Base-by-base conservation (phyloP, 2,329 filamentous ascomycete species). In the Xylaria sp. region DNA sequence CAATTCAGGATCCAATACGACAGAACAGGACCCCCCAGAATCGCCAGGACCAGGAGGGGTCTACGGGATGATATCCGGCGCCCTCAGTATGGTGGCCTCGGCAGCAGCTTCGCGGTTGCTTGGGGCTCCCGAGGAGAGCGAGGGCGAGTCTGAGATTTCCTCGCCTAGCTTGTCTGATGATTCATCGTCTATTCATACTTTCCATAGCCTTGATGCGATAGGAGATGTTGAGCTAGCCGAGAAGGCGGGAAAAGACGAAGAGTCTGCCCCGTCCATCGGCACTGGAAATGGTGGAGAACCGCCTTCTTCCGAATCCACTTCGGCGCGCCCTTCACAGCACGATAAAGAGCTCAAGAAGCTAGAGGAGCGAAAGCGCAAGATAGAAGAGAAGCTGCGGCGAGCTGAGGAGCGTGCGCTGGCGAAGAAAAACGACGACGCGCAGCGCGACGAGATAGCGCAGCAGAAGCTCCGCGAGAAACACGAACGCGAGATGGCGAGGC, bases 291-390 rank as follows among this genome's bases (percentile, higher is more conserved):
- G 65, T 21, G 71, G 65, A 8, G 74, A 78, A 48, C 82, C 81
- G 0, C 70, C 67, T 19, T 72, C 76, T 32, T 85, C 83, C 2
- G 76, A 83, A 2, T 82, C 83, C 2, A 76, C 67, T 24, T 55
- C 74, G 4, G 55, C 65, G 69, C 75, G 70, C 65, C 75, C 71
- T 1, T 72, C 80, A 11, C 80, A 81, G 21, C 82, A 88, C 68
- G 89, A 92, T 32, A 90, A 89, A 74, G 89, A 92, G 72, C 83
- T 93, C 8, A 83, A 81, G 56, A 89, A 90, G 73, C 82, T 92
- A 0, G 86, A 92, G 48, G 86, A 89, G 21, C 81, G 77, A 30
- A 84, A 83, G 68, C 81, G 82, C 32, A 78, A 75, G 19, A 78
- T 80, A 11, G 86, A 86, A 39, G 82, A 83, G 57, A 78, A 78